phyloP scores from a whole-genome alignment of 176 grass and related monocot species.

The Saccharum spontaneum region DNA sequence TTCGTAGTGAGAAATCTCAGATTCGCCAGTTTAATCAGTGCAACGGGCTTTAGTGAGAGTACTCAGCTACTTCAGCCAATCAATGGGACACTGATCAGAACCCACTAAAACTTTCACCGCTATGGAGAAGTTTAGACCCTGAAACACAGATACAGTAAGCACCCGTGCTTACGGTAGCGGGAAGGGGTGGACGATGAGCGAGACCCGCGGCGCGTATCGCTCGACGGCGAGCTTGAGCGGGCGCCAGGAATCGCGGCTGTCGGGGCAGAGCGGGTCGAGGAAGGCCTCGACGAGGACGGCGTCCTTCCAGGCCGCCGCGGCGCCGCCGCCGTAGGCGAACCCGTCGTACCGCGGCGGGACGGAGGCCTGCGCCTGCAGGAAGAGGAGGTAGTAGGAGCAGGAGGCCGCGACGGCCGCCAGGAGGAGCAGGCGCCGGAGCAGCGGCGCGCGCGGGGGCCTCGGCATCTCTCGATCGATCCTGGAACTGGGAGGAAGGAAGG shows the following conservation, averaged over 20 bases:
- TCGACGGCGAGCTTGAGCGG: constrained; percentile 66
- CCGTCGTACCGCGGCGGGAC: constrained; percentile 70
- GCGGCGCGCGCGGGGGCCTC: constrained; percentile 33
- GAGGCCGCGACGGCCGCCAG: constrained; percentile 23
- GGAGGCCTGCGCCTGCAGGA: constrained; percentile 53
- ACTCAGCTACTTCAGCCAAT: neutral
- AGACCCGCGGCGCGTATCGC: constrained; percentile 53
- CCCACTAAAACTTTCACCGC: neutral
- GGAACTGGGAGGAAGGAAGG: neutral
- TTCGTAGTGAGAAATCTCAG: neutral
- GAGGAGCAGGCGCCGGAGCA: constrained; percentile 37
- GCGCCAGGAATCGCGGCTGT: constrained; percentile 78
- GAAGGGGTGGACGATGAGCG: constrained; percentile 89
- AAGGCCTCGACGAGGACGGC: constrained; percentile 85
- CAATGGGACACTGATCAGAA: neutral
- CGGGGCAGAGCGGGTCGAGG: constrained; percentile 85
- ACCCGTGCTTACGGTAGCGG: constrained; percentile 71
- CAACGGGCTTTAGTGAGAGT: neutral
- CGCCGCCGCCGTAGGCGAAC: constrained; percentile 55
- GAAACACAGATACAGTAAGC: neutral
- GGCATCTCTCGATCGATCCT: constrained; percentile 33
- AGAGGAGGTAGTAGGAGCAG: constrained; percentile 42
- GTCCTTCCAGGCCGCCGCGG: constrained; percentile 46
- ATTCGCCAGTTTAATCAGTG: neutral
- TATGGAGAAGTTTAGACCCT: neutral